Evolutionary conservation across 2,329 filamentous ascomycete species (phyloP).

Genomic region (Nectriaceae sp.): DNA sequence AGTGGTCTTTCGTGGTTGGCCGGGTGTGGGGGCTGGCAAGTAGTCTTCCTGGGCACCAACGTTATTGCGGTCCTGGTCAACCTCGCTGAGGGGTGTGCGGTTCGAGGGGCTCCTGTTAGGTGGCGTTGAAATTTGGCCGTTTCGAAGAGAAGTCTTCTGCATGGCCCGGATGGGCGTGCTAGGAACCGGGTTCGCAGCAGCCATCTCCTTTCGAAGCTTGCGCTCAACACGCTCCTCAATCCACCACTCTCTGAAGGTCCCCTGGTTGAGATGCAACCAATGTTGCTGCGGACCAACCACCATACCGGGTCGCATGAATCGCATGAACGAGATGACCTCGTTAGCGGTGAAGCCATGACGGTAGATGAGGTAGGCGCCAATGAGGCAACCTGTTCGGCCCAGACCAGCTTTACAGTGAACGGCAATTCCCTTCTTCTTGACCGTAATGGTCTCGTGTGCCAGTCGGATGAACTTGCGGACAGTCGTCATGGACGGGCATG

Average conservation of each 20-base stretch:
- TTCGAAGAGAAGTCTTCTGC: constrained; percentile 61
- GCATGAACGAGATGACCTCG: constrained; percentile 96
- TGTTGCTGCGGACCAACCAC: constrained; percentile 98
- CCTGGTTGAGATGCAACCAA: constrained; percentile 97
- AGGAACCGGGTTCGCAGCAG: constrained; percentile 49
- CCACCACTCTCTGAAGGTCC: constrained; percentile 98
- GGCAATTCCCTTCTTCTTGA: constrained; percentile 89
- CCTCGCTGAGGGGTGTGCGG: constrained; percentile 88
- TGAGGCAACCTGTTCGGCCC: constrained; percentile 91
- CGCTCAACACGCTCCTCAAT: constrained; percentile 82
- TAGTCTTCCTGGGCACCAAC: constrained; percentile 81
- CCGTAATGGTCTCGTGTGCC: constrained; percentile 90
- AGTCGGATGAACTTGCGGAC: constrained; percentile 94
- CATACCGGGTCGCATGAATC: constrained; percentile 99
- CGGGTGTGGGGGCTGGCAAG: constrained; percentile 90
- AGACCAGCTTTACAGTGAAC: constrained; percentile 99
- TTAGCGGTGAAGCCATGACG: constrained; percentile 96
- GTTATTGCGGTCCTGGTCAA: constrained; percentile 76
- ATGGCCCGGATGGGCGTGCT: constrained; percentile 64
- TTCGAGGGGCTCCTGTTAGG: constrained; percentile 76
- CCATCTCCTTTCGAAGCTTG: constrained; percentile 61
- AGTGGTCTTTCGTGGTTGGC: constrained; percentile 88
- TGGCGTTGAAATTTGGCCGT: constrained; percentile 77
- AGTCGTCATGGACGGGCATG: constrained; percentile 84
- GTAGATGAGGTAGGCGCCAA: constrained; percentile 97